These are phyloP conservation scores for Prinsepia uniflora DNA, from an alignment of 306 rosid genomes.

Conservation along the genomic window DNA sequence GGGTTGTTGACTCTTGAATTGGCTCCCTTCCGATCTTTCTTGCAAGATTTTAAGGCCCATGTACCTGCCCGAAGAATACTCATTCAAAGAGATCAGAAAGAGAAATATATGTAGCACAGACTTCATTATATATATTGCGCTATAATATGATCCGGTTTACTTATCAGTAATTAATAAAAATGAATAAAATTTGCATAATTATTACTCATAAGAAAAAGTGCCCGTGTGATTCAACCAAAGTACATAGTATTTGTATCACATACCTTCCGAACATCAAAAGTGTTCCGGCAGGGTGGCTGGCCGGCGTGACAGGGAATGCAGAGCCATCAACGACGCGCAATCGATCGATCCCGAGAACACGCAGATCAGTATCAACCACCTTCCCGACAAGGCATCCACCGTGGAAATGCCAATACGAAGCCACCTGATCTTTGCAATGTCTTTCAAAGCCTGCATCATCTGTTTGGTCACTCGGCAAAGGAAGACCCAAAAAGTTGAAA, in stretches of 20 bases:
- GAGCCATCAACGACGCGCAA: slow-evolving; percentile 17
- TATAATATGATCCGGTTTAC: too few species aligned
- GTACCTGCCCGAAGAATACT: not conserved
- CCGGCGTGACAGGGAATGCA: not conserved
- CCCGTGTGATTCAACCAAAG: not conserved
- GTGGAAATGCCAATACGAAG: slow-evolving; percentile 28
- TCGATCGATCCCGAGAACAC: slow-evolving; percentile 1
- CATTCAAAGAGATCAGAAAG: not conserved
- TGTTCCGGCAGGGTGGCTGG: slow-evolving; percentile 5
- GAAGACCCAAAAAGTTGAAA: slow-evolving; percentile 8
- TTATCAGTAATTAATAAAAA: too few species aligned
- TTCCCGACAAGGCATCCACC: slow-evolving; percentile 23
- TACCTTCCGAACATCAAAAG: slow-evolving; percentile 24
- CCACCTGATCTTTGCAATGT: slow-evolving; percentile 10
- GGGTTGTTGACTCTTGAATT: too few species aligned
- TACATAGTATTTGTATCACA: not conserved
- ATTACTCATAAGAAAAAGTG: too few species aligned
- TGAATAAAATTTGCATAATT: not conserved
- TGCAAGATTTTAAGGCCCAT: not conserved
- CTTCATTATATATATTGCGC: too few species aligned
- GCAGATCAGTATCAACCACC: slow-evolving; percentile 12
- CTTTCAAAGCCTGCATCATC: slow-evolving; percentile 9
- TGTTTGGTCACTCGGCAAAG: slow-evolving; percentile 5
- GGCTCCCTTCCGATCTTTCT: not conserved
- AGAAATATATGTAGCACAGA: not conserved